Conservation (phyloP, 2,329 filamentous ascomycete genomes). For the Parastagonospora nodorum region DNA sequence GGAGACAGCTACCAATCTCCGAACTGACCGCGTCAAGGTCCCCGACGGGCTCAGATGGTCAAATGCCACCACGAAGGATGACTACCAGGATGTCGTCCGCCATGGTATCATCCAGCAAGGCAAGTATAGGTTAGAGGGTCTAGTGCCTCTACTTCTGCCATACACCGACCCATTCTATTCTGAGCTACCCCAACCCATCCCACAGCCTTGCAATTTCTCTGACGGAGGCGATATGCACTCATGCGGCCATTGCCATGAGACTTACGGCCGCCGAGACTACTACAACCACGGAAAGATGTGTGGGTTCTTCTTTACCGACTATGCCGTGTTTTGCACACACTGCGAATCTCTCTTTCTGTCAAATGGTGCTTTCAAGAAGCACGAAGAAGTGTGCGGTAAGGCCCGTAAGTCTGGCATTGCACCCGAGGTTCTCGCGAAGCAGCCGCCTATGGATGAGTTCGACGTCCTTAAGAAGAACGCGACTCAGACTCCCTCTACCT, state of each 20-base stretch:
- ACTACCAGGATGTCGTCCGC: not conserved
- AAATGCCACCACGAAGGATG: not conserved
- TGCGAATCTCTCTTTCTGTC: not conserved
- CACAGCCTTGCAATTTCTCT: not conserved
- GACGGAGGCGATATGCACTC: not conserved
- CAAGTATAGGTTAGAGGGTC: no score
- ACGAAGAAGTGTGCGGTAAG: not conserved
- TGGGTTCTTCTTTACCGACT: not conserved
- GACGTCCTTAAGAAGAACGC: not conserved
- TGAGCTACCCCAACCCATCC: not conserved
- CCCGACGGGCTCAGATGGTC: not conserved
- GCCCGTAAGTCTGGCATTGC: not conserved
- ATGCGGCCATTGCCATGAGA: not conserved
- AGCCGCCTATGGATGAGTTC: not conserved
- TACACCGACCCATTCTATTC: not conserved
- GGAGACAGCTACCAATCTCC: not conserved
- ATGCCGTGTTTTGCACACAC: not conserved
- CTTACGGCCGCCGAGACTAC: not conserved
- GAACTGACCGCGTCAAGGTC: not conserved
- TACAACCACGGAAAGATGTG: not conserved
- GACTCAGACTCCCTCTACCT: not conserved
- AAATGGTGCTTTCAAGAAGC: not conserved
- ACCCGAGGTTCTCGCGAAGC: not conserved
- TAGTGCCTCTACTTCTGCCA: not conserved
- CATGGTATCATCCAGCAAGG: not conserved